Evolutionary conservation across 2,329 filamentous ascomycete species (phyloP), one percentile per base, ranked within the genome.

Genomic region (Monosporascus sp.): DNA sequence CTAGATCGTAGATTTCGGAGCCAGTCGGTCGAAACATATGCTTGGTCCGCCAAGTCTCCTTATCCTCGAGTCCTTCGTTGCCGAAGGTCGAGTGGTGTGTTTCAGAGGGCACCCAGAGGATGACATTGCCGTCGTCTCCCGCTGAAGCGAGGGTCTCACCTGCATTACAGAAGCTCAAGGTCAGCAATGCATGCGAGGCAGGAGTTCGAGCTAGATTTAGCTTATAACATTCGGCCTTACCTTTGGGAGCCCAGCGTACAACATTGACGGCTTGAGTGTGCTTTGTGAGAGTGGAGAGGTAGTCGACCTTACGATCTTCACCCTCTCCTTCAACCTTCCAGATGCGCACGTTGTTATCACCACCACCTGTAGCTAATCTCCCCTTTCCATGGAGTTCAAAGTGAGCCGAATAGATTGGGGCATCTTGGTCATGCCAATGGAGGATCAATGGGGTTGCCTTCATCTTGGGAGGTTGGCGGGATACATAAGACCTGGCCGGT

Each of bases 241-340:
- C 93, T 80, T 90, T 89, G 24, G 94, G 94, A 64, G 90, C 89
- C 84, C 94, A 99, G 64, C 94, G 84, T 50, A 99, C 94, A 39
- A 99, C 94, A 75, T 99, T 99, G 63, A 99, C 94, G 45, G 94
- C 91, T 71, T 97, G 93, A 22, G 92, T 95, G 72, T 99, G 94
- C 69, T 96, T 97, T 56, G 85, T 80, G 51, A 99, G 81, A 2
- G 93, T 97, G 15, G 91, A 91, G 37, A 99, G 79, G 69, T 97
- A 99, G 53, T 90, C 88, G 58, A 96, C 89, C 67, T 88, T 95
- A 56, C 90, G 83, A 64, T 95, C 90, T 57, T 96, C 90, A 39
- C 90, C 91, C 55, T 88, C 85, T 49, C 81, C 77, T 59, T 97
- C 90, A 62, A 99, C 81, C 72, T 85, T 93, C 94, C 94, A 99